phyloP scores from a whole-genome alignment of 1,139 yeast genomes.

The Suhomyces guaymorum region DNA sequence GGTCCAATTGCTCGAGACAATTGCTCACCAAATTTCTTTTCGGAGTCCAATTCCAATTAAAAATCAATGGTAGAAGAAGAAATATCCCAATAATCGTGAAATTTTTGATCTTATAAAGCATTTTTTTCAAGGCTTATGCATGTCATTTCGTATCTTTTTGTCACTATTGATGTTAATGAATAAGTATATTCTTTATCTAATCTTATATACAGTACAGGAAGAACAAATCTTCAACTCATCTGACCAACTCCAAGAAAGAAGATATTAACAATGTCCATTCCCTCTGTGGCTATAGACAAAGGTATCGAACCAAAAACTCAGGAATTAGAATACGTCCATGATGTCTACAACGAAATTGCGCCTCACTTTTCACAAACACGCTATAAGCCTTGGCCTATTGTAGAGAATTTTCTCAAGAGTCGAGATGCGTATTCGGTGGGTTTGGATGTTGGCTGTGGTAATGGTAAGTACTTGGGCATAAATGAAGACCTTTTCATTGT shows the following conservation, averaged over 20 bases:
- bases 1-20: no score
- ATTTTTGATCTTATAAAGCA: no score
- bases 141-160: no score
- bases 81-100: no score
- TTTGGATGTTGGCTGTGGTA: constrained; percentile 90
- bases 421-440: constrained; percentile 44
- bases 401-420: constrained; percentile 60
- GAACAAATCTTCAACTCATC: no score
- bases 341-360: constrained; percentile 89
- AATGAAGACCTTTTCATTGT: constrained; percentile 67
- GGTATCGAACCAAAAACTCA: constrained; percentile 50
- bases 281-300: constrained; percentile 32
- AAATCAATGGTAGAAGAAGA: no score
- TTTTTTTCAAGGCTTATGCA: no score
- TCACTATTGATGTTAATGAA: no score
- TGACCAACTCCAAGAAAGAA: neutral
- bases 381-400: constrained; percentile 98
- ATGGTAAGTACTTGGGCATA: constrained; percentile 83
- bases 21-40: no score
- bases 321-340: constrained; percentile 81
- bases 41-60: no score
- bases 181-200: no score
- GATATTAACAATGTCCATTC: constrained; percentile 26
- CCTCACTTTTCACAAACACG: constrained; percentile 89
- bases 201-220: no score